Evolutionary conservation across 306 rosid genomes (phyloP).

Genomic region (Psophocarpus tetragonolobus): DNA sequence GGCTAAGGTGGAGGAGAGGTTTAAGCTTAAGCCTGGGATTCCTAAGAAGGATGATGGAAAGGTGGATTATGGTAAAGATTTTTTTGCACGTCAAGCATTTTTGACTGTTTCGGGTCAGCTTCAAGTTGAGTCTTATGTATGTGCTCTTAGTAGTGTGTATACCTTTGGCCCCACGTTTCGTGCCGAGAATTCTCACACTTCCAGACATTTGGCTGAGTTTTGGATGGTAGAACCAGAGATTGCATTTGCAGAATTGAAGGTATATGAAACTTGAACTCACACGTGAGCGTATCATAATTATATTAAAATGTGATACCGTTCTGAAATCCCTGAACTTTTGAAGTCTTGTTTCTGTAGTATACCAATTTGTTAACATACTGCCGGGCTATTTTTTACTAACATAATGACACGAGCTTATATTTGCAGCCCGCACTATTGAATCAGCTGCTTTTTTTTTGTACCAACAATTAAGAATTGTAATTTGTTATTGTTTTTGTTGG

Average conservation of each 20-base stretch:
- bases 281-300: too few species aligned
- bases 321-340: too few species aligned
- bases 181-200: conserved; percentile 95
- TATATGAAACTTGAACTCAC: conserved; percentile 24
- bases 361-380: too few species aligned
- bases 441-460: too few species aligned
- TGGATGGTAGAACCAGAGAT: conserved; percentile 99
- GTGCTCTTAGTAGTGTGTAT: conserved; percentile 88
- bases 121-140: conserved; percentile 89
- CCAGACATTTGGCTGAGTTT: conserved; percentile 97
- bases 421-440: too few species aligned
- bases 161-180: conserved; percentile 98
- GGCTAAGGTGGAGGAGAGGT: conserved; percentile 74
- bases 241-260: conserved; percentile 94
- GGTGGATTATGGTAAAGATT: conserved; percentile 77
- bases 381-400: too few species aligned
- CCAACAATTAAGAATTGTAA: too few species aligned
- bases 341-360: too few species aligned
- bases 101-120: conserved; percentile 97
- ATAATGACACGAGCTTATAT: too few species aligned
- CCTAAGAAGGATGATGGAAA: conserved; percentile 92
- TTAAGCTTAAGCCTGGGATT: conserved; percentile 80
- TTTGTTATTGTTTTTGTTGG: neutral
- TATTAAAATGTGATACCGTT: too few species aligned
- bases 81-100: conserved; percentile 98